Evolutionary conservation across 441 rosid species (phyloP), one percentile per base, ranked within the genome.

Genomic region (Populus hybrid): DNA sequence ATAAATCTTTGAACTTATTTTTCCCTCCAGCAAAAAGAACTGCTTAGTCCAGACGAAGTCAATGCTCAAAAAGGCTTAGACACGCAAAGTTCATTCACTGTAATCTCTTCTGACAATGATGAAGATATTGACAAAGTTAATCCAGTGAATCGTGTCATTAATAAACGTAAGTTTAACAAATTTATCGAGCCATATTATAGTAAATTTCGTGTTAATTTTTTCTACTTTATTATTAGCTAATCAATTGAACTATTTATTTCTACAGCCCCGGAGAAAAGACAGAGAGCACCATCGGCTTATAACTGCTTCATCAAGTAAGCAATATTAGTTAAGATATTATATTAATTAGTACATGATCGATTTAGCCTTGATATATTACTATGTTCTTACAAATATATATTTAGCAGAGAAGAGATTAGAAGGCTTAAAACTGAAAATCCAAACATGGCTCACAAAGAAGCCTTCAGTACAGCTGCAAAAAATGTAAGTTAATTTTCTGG

Each of bases 401-500:
- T 32, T 75, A 68, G 83, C 89, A 94, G 99, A 82, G 99, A 96
- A 84, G 99, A 96, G 91, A 96, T 96, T 84, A 88, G 85, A 80
- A 91, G 98, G 87, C 87, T 94, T 16, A 96, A 96, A 87, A 82
- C 91, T 82, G 92, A 91, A 83, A 93, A 96, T 79, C 99, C 98
- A 75, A 91, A 80, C 81, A 89, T 96, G 92, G 88, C 92, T 83
- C 98, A 94, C 91, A 94, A 92, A 83, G 98, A 94, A 86, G 98
- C 98, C 69, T 96, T 96, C 85, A 92, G 99, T 82, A 84, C 93
- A 81, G 99, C 99, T 81, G 98, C 99, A 21, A 96, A 96, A 85
- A 96, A 96, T 84, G 98, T 94, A 81, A 74, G 82, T 10, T 86
- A 0, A 11, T 40, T 40, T 10, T 36, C 57, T 66, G 46, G n/a